Conservation (phyloP, 2,329 filamentous ascomycete genomes). For the Phialophora verrucosa region DNA sequence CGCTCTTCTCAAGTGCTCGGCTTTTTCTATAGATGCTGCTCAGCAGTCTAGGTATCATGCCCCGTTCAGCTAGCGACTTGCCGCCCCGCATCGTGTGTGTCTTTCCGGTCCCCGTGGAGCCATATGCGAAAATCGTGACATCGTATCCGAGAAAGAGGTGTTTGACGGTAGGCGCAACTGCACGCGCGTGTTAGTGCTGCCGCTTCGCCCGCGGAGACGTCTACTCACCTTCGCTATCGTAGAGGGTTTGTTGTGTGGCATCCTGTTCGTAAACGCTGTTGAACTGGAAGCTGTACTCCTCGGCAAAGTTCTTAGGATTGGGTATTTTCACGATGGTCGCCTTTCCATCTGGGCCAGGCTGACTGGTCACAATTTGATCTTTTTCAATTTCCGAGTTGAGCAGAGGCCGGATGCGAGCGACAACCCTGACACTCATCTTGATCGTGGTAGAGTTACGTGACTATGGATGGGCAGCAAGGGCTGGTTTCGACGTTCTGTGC, state of each 20-base stretch:
- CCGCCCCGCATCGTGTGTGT: constrained; percentile 96
- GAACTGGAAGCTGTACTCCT: constrained; percentile 94
- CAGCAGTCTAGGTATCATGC: constrained; percentile 83
- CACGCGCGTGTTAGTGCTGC: constrained; percentile 18
- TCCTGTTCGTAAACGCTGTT: constrained; percentile 85
- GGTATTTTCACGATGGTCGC: constrained; percentile 81
- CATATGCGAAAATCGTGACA: constrained; percentile 89
- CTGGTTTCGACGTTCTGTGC: not conserved
- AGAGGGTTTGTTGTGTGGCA: constrained; percentile 83
- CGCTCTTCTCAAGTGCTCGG: constrained; percentile 84
- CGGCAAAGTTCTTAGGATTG: constrained; percentile 87
- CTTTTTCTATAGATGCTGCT: constrained; percentile 84
- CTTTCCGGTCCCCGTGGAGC: constrained; percentile 91
- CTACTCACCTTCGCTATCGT: constrained; percentile 78
- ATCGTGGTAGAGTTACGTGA: not conserved
- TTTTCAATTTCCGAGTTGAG: constrained; percentile 83
- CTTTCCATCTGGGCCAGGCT: constrained; percentile 65
- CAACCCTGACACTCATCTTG: constrained; percentile 70
- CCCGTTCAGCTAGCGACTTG: constrained; percentile 80
- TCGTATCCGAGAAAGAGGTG: constrained; percentile 89
- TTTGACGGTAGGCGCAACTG: constrained; percentile 88
- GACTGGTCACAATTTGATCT: constrained; percentile 77
- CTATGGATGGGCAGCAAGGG: not conserved
- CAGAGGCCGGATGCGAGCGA: constrained; percentile 87
- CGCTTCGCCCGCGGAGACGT: not conserved